Conservation (phyloP, 495 filamentous ascomycete genomes). For the Aspergillus sparsus region DNA sequence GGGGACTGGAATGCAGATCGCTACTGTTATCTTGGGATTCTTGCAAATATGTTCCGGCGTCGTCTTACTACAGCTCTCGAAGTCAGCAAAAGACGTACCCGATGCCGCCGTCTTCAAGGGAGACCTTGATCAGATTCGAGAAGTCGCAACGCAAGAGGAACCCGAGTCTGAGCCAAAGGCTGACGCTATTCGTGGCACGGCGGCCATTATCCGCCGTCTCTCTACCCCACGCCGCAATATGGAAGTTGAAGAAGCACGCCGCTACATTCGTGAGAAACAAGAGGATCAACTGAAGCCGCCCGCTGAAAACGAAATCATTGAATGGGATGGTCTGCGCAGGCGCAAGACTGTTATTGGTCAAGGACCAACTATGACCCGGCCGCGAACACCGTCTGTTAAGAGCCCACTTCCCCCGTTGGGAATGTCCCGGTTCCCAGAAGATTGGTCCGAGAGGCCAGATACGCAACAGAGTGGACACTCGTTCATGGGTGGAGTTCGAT, state of each 20-base stretch:
- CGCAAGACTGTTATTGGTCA: slow-evolving; percentile 70
- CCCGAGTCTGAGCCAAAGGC: slow-evolving; percentile 95
- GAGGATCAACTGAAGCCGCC: slow-evolving; percentile 72
- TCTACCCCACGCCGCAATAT: slow-evolving; percentile 74
- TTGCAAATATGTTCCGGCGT: slow-evolving; percentile 92
- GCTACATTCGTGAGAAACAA: slow-evolving; percentile 74
- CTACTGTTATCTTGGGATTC: slow-evolving; percentile 92
- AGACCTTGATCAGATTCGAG: slow-evolving; percentile 91
- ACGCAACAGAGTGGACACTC: slow-evolving; percentile 39
- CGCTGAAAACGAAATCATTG: slow-evolving; percentile 71
- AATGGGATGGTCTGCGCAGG: slow-evolving; percentile 92
- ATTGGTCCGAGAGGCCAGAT: slow-evolving; percentile 36
- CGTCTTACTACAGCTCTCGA: slow-evolving; percentile 96
- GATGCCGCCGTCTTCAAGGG: slow-evolving; percentile 91
- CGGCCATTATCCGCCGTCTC: slow-evolving; percentile 83
- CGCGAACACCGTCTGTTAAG: slow-evolving; percentile 36
- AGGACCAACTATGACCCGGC: slow-evolving; percentile 39
- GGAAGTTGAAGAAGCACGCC: slow-evolving; percentile 78
- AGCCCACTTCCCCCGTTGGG: slow-evolving; percentile 79
- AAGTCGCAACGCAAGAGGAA: slow-evolving; percentile 91
- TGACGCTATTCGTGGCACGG: slow-evolving; percentile 90
- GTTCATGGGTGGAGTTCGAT: slow-evolving; percentile 62
- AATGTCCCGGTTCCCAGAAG: slow-evolving; percentile 80
- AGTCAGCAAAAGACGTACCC: slow-evolving; percentile 95
- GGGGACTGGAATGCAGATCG: slow-evolving; percentile 74